Conservation (phyloP, 768 basidiomycete species). For the Boletus rex-veris region DNA sequence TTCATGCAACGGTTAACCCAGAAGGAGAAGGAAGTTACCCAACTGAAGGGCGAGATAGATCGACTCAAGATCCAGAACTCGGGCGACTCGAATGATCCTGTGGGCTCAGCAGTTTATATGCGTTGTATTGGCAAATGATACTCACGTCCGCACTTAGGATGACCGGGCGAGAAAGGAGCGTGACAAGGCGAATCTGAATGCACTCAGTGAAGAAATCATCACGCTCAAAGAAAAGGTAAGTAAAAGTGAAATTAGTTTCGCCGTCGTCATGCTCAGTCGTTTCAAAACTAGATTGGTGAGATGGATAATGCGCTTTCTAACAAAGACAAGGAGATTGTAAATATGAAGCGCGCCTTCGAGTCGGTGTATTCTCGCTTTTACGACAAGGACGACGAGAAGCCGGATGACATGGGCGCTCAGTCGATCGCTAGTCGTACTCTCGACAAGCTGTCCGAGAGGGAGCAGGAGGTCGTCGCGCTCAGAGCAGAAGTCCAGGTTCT, state of each 20-base stretch:
- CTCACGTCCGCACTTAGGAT: slow-evolving; percentile 42
- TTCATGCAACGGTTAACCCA: slow-evolving; percentile 75
- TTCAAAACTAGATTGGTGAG: slow-evolving; percentile 46
- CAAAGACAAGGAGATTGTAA: slow-evolving; percentile 72
- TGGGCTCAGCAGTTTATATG: slow-evolving; percentile 32
- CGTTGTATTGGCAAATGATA: neutral
- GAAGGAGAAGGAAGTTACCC: slow-evolving; percentile 82
- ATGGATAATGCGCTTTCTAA: slow-evolving; percentile 43
- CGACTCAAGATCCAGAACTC: slow-evolving; percentile 57
- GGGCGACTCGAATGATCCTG: slow-evolving; percentile 54
- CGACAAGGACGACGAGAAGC: slow-evolving; percentile 44
- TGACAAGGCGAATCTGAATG: slow-evolving; percentile 68
- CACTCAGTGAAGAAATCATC: slow-evolving; percentile 69
- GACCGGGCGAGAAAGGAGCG: slow-evolving; percentile 74
- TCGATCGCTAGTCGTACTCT: slow-evolving; percentile 68
- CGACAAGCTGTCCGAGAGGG: slow-evolving; percentile 64
- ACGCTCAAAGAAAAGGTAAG: slow-evolving; percentile 66
- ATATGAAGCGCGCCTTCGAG: slow-evolving; percentile 83
- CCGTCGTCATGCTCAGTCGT: neutral
- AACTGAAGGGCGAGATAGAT: slow-evolving; percentile 70
- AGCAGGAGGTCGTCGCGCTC: slow-evolving; percentile 58
- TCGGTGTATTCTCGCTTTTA: slow-evolving; percentile 81
- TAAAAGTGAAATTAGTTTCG: neutral
- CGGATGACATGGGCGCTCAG: slow-evolving; percentile 59
- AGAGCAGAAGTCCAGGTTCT: slow-evolving; percentile 47